Evolutionary conservation across 179 eudicot species (phyloP), one percentile per base, ranked within the genome.

Genomic region (Nepenthes alata): DNA sequence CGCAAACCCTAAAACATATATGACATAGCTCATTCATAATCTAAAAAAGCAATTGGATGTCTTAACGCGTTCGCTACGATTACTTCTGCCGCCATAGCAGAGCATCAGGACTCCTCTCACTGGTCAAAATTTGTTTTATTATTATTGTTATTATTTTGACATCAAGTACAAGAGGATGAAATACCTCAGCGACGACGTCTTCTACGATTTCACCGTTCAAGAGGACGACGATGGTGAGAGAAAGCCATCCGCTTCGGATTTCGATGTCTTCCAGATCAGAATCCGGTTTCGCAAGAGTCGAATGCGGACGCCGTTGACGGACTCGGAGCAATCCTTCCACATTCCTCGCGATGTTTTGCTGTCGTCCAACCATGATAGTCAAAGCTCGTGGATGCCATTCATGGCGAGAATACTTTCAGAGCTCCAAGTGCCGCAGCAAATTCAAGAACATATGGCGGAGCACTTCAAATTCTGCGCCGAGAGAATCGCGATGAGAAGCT

Each of bases 201-300:
- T 71, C 1, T 77, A 70, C 62, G 71, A 70, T 6, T 77, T 70
- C 65, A 74, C 52, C 7, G 73, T 74, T 13, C 53, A 36, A 4
- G 62, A 60, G 12, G 38, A 4, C 38, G 59, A 44, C n/a, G 54
- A 14, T 1, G 35, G 14, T 2, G n/a, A 49, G 25, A 25, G 25
- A 25, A 25, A 25, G 25, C 25, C 25, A 25, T 25, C 25, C 25
- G 25, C 25, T 37, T 6, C 12, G 3, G 0, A 14, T 1, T 3
- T 39, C 39, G 70, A 57, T 4, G 66, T 37, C 35, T 55, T 70
- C 67, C 37, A 37, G 7, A 8, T 71, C 61, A 59, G 61, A 2
- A 57, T 74, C 4, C 51, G 45, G 0, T 62, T 37, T 45, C 60
- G 69, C 25, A 41, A 39, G 16, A 8, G 58, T 0, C 57, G 47